A percentile compares a stretch with the other conserved stretches of the same genome.
phyloP scores from a whole-genome alignment of 345 rosid genomes.

The Euphorbia pulcherrima region DNA sequence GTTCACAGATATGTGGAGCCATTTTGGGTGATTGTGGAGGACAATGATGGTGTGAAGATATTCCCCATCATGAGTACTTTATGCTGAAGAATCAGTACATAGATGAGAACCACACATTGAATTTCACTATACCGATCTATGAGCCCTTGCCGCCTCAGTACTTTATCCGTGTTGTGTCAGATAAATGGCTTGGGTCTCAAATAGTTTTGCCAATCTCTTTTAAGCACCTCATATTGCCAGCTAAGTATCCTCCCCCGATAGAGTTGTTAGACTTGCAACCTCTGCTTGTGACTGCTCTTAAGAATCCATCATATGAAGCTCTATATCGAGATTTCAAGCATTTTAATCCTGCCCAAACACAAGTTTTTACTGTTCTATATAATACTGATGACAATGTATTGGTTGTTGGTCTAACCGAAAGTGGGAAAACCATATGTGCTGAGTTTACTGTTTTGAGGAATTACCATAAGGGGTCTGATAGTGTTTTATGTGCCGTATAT shows the following conservation, averaged over 20 bases:
- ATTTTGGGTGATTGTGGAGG: slow-evolving; percentile 94
- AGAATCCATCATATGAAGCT: slow-evolving; percentile 84
- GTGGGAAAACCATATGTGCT: slow-evolving; percentile 96
- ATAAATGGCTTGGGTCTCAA: slow-evolving; percentile 89
- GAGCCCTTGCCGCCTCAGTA: slow-evolving; percentile 96
- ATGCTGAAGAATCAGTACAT: slow-evolving; percentile 83
- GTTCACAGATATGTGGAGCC: slow-evolving; percentile 92
- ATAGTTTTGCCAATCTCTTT: slow-evolving; percentile 87
- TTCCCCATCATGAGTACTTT: slow-evolving; percentile 93
- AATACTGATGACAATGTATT: slow-evolving; percentile 85
- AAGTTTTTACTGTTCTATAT: slow-evolving; percentile 83
- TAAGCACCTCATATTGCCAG: slow-evolving; percentile 93
- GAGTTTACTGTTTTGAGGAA: slow-evolving; percentile 83
- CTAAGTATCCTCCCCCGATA: slow-evolving; percentile 93
- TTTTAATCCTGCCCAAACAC: slow-evolving; percentile 97
- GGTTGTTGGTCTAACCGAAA: slow-evolving; percentile 95
- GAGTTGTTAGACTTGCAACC: slow-evolving; percentile 93
- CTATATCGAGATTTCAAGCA: slow-evolving; percentile 79
- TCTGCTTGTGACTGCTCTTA: slow-evolving; percentile 82
- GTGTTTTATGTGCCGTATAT: slow-evolving; percentile 65
- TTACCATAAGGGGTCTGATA: slow-evolving; percentile 77
- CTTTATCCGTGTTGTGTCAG: slow-evolving; percentile 85
- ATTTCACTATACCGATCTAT: slow-evolving; percentile 85
- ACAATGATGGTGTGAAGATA: slow-evolving; percentile 81
- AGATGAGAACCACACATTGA: slow-evolving; percentile 77